phyloP scores from a whole-genome alignment of 2,329 filamentous ascomycete genomes.

The Akanthomyces lecanii region DNA sequence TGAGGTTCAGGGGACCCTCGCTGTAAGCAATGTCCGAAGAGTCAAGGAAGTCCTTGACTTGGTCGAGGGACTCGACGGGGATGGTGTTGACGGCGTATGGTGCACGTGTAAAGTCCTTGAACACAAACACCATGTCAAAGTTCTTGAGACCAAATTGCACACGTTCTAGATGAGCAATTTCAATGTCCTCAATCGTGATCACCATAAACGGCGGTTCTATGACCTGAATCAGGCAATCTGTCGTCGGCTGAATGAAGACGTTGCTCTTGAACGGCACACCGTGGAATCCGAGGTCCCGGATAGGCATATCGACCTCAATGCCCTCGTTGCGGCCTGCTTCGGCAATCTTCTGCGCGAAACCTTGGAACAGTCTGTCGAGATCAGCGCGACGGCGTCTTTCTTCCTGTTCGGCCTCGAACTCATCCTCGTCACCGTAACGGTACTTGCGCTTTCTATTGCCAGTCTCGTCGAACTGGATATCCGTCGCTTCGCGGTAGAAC shows the following conservation, averaged over 20 bases:
- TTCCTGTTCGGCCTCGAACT: conserved; percentile 97
- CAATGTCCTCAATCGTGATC: conserved; percentile 90
- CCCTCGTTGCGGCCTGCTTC: conserved; percentile 89
- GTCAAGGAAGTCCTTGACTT: conserved; percentile 97
- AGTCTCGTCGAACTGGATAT: conserved; percentile 98
- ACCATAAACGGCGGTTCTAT: conserved; percentile 97
- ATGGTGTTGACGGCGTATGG: conserved; percentile 97
- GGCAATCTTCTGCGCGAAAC: conserved; percentile 94
- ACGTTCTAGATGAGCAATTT: conserved; percentile 92
- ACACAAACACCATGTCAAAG: conserved; percentile 97
- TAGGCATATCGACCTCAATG: conserved; percentile 92
- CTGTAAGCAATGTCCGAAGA: conserved; percentile 90
- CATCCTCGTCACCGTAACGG: conserved; percentile 94
- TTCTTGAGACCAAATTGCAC: conserved; percentile 97
- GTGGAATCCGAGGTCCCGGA: conserved; percentile 93
- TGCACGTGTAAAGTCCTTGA: conserved; percentile 91
- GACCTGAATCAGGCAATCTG: conserved; percentile 93
- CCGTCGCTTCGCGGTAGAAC: conserved; percentile 95
- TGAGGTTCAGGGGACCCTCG: conserved; percentile 93
- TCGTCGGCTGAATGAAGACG: conserved; percentile 92
- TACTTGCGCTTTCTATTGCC: conserved; percentile 98
- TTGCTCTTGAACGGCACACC: conserved; percentile 95
- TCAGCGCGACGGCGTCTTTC: conserved; percentile 87
- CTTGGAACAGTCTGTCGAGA: conserved; percentile 92
- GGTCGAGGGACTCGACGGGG: conserved; percentile 88